Base-by-base conservation (phyloP, 176 grass and related monocot genomes). In the Elaeis guineensis region DNA sequence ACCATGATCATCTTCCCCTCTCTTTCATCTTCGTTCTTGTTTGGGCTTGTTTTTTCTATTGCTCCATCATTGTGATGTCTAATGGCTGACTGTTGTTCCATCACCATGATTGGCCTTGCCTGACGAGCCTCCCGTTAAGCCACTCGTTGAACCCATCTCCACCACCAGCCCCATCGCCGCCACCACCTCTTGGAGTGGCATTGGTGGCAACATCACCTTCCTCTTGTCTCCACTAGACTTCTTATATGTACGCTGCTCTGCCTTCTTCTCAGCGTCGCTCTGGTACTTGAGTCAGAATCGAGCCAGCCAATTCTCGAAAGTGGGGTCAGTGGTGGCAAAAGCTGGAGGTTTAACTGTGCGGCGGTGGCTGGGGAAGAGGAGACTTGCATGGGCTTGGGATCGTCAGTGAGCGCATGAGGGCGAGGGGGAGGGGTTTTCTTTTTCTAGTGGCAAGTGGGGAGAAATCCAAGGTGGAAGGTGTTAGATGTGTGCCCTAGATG, bases 141-240 rank as follows among this genome's bases (percentile, higher is more conserved):
- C 79, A 69, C 83, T 92, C 84, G 58, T 78, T 85, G 76, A 97
- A 83, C 93, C 93, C 23, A 85, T 54, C 78, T 97, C 78, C 19
- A 97, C 73, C 1, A n/a, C n/a, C n/a, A n/a, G n/a, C n/a, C n/a
- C n/a, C n/a, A n/a, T n/a, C n/a, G n/a, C n/a, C n/a, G 84, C 82
- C 59, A 63, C 64, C 23, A 87, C 25, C 73, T 82, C 81, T 2
- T 77, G 52, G 52, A 97, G 83, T 25, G 70, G 87, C 69, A 91
- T 87, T 19, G 93, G 87, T 17, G 93, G 93, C 17, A 97, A 81
- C 80, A 86, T 77, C 5, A 91, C 76, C 50, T 72, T 72, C 67
- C 71, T 76, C 14, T 64, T 70, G n/a, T 54, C 58, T 5, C 14
- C 16, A 3, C 39, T 2, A 3, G 56, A 72, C 59, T 80, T 70